Base-by-base conservation (phyloP, 192 early-diverging fungal genomes). In the Rhizophagus clarus region DNA sequence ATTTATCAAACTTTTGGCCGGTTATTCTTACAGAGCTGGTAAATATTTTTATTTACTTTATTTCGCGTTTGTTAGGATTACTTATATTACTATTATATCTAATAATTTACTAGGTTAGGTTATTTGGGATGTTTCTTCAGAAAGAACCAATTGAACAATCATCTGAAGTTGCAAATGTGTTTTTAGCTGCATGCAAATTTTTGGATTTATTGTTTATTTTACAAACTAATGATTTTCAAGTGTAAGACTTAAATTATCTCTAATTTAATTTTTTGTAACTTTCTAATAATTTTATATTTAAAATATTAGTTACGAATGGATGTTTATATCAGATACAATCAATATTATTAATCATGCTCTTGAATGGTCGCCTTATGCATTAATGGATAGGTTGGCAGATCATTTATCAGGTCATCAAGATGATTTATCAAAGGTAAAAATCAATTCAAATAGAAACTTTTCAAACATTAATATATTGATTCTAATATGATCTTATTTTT, bases 1-100 rank as follows among this genome's bases (percentile, higher is more conserved):
- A 95, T 81, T 87, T 98, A 80, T 87, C 94, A 47, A 96, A 94
- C 80, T 95, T 98, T 81, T 97, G 95, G 95, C 96, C 96, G 2
- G 93, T 96, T 37, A 86, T 98, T 8, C 83, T 98, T 7, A 95
- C 95, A 2, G 96, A 98, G 81, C 85, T 97, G 74, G 94, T 95
- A 85, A 83, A 85, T 69, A 7, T 29, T 61, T 67, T 24, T 76
- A 22, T 22, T 26, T 60, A 12, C 49, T 56, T 28, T 2, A 26
- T 28, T 32, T 63, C 5, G 15, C 37, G 4, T 40, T 31, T 24
- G 3, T 72, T n/a, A 37, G 4, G 3, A 42, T 9, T 6, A 5
- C 1, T 10, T 12, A 10, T 32, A 11, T 22, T 56, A 32, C 47
- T 24, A 5, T 37, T 74, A 32, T 74, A 24, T 51, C 37, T 7